Conservation (phyloP, 1,284 basidiomycete genomes). For the Austropuccinia psidii region DNA sequence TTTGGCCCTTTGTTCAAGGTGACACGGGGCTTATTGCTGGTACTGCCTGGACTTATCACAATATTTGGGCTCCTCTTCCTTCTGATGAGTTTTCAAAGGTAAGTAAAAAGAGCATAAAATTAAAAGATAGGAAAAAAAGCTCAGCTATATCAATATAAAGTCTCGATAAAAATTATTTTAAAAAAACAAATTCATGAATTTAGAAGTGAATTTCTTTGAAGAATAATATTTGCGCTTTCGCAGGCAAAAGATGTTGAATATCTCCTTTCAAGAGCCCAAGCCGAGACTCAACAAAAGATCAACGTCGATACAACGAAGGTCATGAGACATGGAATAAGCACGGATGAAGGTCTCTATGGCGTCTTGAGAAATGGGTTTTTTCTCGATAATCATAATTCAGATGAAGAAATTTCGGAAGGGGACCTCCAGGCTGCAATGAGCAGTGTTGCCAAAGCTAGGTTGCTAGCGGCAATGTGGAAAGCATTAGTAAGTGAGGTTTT, state of each 20-base stretch:
- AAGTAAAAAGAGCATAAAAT: not conserved
- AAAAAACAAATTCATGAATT: not conserved
- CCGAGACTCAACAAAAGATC: conserved; percentile 11
- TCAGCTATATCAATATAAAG: conserved; percentile 2
- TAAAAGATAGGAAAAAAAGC: not conserved
- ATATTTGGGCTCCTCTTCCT: conserved; percentile 18
- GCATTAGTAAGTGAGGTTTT: not conserved
- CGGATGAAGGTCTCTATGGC: conserved; percentile 26
- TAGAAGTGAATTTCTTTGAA: not conserved
- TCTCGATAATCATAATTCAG: conserved; percentile 29
- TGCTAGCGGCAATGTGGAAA: conserved; percentile 35
- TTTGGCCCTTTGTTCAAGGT: conserved; percentile 34
- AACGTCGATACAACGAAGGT: not conserved
- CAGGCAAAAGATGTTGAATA: conserved; percentile 26
- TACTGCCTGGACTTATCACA: conserved; percentile 30
- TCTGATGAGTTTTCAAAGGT: conserved; percentile 33
- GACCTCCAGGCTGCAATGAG: conserved; percentile 19
- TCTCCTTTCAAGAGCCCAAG: conserved; percentile 27
- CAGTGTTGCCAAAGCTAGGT: conserved; percentile 5
- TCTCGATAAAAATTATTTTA: not conserved
- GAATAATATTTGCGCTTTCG: not conserved
- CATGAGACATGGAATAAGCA: conserved; percentile 19
- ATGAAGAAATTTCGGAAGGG: conserved; percentile 13
- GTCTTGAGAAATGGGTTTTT: conserved; percentile 32
- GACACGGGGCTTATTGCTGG: conserved; percentile 20